These are phyloP conservation scores for Laburnicola sp. DNA, from an alignment of 2,329 filamentous ascomycete species.

Conservation along the genomic window DNA sequence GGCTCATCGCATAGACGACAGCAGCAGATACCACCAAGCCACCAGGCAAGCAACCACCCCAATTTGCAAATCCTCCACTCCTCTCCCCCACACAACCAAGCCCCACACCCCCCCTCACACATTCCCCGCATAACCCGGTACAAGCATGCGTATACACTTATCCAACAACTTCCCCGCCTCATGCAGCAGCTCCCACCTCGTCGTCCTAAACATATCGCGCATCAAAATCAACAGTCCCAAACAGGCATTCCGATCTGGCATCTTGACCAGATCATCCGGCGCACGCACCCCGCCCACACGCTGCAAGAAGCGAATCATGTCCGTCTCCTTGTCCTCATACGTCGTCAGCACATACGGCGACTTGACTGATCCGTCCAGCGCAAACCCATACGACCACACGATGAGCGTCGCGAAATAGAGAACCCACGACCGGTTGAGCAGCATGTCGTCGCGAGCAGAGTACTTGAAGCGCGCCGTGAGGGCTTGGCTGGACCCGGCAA, in stretches of 20 bases:
- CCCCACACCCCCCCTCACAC: background rate
- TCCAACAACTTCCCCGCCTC: slow-evolving; percentile 80
- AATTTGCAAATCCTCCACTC: too few relatives aligned
- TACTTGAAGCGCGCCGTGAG: slow-evolving; percentile 57
- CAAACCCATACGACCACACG: slow-evolving; percentile 93
- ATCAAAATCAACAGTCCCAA: slow-evolving; percentile 80
- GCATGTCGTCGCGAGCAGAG: slow-evolving; percentile 81
- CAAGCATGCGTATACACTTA: slow-evolving; percentile 73
- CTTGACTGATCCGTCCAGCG: slow-evolving; percentile 77
- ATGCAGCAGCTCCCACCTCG: slow-evolving; percentile 87
- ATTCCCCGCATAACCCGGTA: slow-evolving; percentile 18
- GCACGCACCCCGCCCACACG: slow-evolving; percentile 71
- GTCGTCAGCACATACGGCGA: slow-evolving; percentile 57
- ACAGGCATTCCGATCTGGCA: slow-evolving; percentile 79
- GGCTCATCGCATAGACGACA: too few relatives aligned
- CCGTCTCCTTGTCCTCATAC: slow-evolving; percentile 67
- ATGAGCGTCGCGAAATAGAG: slow-evolving; percentile 90
- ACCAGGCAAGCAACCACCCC: too few relatives aligned
- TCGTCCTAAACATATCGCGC: slow-evolving; percentile 76
- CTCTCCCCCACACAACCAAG: background rate
- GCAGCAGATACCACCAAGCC: too few relatives aligned
- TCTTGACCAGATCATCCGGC: slow-evolving; percentile 74
- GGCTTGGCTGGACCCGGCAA: slow-evolving; percentile 24
- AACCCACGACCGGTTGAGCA: slow-evolving; percentile 93
- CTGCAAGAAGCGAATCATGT: slow-evolving; percentile 79